Conservation (phyloP, 139 green algal genomes). For the Astrephomene gubernaculifera region DNA sequence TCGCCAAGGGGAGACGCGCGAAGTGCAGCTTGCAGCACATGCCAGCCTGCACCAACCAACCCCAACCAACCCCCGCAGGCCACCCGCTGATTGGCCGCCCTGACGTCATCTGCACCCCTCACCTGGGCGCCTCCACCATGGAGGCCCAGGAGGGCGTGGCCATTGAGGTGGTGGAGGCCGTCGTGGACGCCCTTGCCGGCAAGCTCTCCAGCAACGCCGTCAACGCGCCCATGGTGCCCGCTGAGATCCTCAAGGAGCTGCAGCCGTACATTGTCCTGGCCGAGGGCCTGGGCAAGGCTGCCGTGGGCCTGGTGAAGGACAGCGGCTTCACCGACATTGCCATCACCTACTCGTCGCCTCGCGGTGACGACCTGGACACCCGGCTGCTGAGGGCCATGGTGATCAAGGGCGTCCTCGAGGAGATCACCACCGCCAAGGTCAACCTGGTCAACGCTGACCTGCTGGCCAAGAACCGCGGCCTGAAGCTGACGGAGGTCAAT, state of each 20-base stretch:
- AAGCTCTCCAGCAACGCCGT: slow-evolving; percentile 90
- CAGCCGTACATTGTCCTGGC: slow-evolving; percentile 89
- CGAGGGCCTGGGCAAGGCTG: slow-evolving; percentile 76
- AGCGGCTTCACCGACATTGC: slow-evolving; percentile 84
- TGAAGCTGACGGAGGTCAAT: slow-evolving; percentile 69
- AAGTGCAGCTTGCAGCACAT: no score
- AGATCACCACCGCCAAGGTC: slow-evolving; percentile 73
- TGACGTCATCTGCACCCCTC: slow-evolving; percentile 94
- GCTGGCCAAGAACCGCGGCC: slow-evolving; percentile 88
- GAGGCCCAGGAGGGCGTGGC: slow-evolving; percentile 97
- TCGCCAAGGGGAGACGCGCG: no score
- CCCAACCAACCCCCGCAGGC: slow-evolving; percentile 51
- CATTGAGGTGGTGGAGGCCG: slow-evolving; percentile 95
- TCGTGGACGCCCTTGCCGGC: slow-evolving; percentile 89
- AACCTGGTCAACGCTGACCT: slow-evolving; percentile 98
- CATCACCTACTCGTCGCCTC: slow-evolving; percentile 84
- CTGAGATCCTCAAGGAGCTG: slow-evolving; percentile 95
- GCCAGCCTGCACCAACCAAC: no score
- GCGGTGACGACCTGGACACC: slow-evolving; percentile 93
- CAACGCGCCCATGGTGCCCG: slow-evolving; percentile 94
- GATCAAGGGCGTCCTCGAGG: slow-evolving; percentile 89
- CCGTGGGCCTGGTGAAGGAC: slow-evolving; percentile 48
- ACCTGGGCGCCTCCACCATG: slow-evolving; percentile 92
- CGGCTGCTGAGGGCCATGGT: slow-evolving; percentile 95
- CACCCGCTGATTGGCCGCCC: slow-evolving; percentile 81